phyloP scores from a whole-genome alignment of 768 basidiomycete genomes.

The Tricholoma matsutake region DNA sequence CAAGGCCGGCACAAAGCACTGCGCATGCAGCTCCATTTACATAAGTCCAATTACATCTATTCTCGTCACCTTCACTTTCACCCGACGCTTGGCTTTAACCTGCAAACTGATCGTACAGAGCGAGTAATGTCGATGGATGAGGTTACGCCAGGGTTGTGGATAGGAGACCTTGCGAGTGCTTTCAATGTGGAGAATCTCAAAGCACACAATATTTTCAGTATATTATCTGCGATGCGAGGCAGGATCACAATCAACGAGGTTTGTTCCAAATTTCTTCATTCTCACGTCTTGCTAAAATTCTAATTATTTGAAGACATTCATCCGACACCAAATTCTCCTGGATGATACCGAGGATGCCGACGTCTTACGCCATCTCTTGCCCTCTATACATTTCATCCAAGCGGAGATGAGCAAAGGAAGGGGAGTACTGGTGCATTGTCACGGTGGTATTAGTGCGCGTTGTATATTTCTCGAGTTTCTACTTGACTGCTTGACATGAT shows the following conservation, averaged over 20 bases:
- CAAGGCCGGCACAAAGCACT: neutral
- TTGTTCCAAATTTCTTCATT: constrained; percentile 12
- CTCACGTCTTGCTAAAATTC: neutral
- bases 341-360: constrained; percentile 78
- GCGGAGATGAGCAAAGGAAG: constrained; percentile 70
- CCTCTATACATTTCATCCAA: constrained; percentile 81
- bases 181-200: constrained; percentile 58
- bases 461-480: neutral
- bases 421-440: constrained; percentile 86
- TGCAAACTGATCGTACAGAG: neutral
- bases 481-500: constrained; percentile 5
- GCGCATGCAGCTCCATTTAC: neutral
- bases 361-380: constrained; percentile 72
- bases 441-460: constrained; percentile 80
- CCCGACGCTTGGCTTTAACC: neutral
- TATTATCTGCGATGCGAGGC: constrained; percentile 72
- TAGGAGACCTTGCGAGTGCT: constrained; percentile 77
- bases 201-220: constrained; percentile 70
- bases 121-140: constrained; percentile 60
- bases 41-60: neutral
- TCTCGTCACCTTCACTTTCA: too few species aligned
- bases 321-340: constrained; percentile 73
- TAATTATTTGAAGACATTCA: constrained; percentile 58
- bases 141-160: constrained; percentile 77
- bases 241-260: constrained; percentile 66